Evolutionary conservation across 1,284 basidiomycete genomes (phyloP), one percentile per base, ranked within the genome.

Genomic region (Cutaneotrichosporon sp.): DNA sequence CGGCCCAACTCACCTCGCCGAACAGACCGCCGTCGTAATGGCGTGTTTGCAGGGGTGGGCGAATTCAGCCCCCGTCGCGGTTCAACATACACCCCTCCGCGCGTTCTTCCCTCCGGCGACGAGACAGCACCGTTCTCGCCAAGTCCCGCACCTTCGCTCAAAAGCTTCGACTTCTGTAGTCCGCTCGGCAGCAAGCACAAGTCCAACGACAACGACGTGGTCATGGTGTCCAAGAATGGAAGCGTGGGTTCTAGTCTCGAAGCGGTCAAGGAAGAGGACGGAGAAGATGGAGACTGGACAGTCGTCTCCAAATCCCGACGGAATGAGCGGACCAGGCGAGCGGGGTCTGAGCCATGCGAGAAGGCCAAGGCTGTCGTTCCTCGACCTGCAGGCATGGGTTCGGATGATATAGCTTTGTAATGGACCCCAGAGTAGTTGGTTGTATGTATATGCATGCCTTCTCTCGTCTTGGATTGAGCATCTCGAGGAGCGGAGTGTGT

Each of bases 121-220:
- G 77, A 79, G 50, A 77, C 74, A 0, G 76, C 75, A 11, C 72
- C 72, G 2, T 60, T 58, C 38, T 56, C 65, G n/a, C 61, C 56
- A 11, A 66, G 46, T 36, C 67, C 57, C 36, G 70, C 40, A 62
- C 73, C 75, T 0, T 69, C 70, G 0, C 50, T 72, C 8, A 68
- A 66, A 31, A 71, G 62, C 21, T 79, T 79, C 49, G 78, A 78
- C 56, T 79, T 79, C 62, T 73, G 76, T 50, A 74, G 72, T 22
- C 77, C 77, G 0, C 62, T 79, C 0, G 73, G 74, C 21, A 72
- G 73, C 7, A 36, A 53, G 26, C 4, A 50, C 26, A 40, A 0
- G 72, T 73, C 38, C 50, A 60, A 26, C 36, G 67, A 65, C 38
- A 59, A 66, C 51, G 68, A 66, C 30, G 34, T 62, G 4, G 13